Conservation (phyloP, 2,329 filamentous ascomycete species). For the Teratosphaeria gauchensis region DNA sequence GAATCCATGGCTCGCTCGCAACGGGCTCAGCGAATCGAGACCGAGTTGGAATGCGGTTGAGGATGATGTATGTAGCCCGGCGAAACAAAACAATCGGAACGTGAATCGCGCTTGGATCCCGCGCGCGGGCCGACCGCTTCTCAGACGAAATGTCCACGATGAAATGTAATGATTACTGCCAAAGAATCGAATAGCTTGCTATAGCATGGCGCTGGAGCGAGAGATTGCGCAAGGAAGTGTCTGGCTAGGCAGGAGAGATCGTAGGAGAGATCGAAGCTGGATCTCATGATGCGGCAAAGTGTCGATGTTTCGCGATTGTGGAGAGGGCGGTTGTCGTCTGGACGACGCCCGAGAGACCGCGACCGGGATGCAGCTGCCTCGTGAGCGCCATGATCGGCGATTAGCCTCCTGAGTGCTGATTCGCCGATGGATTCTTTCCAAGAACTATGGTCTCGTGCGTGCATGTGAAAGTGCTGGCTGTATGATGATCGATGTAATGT, state of each 20-base stretch:
- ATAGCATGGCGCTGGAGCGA: background rate
- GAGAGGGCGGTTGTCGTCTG: background rate
- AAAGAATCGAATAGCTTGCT: background rate
- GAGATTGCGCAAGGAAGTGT: background rate
- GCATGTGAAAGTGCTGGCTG: background rate
- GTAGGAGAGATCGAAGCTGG: background rate
- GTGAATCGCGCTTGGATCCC: background rate
- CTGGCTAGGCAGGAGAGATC: background rate
- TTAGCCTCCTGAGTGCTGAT: background rate
- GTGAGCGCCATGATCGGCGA: background rate
- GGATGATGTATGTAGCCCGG: background rate
- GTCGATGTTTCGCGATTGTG: background rate
- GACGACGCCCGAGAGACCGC: background rate
- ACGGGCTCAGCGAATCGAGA: conserved; percentile 1
- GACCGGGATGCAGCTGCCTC: background rate
- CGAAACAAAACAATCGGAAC: background rate
- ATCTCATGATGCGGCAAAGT: background rate
- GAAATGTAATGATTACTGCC: background rate
- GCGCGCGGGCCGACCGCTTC: background rate
- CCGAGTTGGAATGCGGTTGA: conserved; percentile 1
- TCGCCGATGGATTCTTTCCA: background rate
- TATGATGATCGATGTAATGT: conserved; percentile 12
- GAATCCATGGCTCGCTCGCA: conserved; percentile 6
- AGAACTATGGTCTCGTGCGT: background rate
- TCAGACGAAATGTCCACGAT: background rate